phyloP scores from a whole-genome alignment of 148 eudicot genomes.

The Cornus florida region DNA sequence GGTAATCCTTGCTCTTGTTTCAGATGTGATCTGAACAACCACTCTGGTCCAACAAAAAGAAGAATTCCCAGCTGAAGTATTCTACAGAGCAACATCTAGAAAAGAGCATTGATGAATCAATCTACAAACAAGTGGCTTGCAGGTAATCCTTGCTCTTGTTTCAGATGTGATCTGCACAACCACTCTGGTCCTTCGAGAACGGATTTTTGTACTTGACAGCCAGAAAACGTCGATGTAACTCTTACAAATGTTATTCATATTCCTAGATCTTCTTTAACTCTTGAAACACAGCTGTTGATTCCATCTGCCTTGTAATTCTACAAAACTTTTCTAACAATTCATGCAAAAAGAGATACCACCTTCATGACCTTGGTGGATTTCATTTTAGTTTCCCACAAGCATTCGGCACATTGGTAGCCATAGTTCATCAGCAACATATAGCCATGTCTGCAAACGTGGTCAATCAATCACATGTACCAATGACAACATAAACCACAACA shows the following conservation, averaged over 20 bases:
- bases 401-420: not conserved
- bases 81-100: too few species aligned
- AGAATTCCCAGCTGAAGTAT: too few species aligned
- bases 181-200: not conserved
- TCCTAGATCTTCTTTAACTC: not conserved
- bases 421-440: constrained; percentile 4
- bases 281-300: not conserved
- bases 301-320: not conserved
- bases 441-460: constrained; percentile 3
- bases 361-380: not conserved
- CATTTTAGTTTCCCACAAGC: not conserved
- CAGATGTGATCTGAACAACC: not conserved
- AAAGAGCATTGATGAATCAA: too few species aligned
- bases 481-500: not conserved
- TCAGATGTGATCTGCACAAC: not conserved
- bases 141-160: not conserved
- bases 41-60: not conserved
- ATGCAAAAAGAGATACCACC: not conserved
- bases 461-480: not conserved
- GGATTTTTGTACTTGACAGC: too few species aligned
- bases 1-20: not conserved
- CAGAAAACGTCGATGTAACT: not conserved
- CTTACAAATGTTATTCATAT: not conserved
- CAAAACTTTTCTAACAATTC: not conserved
- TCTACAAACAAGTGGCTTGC: not conserved